Evolutionary conservation across 305 asterid genomes (phyloP), one percentile per base, ranked within the genome.

Genomic region (Solanum hybrid): DNA sequence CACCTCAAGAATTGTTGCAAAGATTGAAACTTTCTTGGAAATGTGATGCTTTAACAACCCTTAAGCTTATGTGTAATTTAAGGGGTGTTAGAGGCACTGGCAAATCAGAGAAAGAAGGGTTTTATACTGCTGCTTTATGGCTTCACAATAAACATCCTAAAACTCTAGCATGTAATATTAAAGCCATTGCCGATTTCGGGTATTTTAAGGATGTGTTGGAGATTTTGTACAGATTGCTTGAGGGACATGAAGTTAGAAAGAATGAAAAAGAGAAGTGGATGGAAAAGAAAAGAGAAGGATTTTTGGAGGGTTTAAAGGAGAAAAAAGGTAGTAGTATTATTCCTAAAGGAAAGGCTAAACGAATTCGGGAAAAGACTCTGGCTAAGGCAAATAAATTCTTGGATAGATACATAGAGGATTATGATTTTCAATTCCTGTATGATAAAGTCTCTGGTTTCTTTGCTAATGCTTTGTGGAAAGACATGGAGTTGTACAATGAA

Each of bases 121-220:
- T 69, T 34, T 87, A 73, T 38, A 32, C 60, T 19, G 71, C 34
- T 14, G 26, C 73, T 29, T 69, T 87, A 27, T 73, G 89, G 73
- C 73, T 87, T 71, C 85, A 87, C 32, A 29, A 38, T 12, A 17
- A 69, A n/a, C 85, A 38, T 34, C 85, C 89, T 56, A 87, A 40
- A 19, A 87, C 73, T 27, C 73, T 73, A 14, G 84, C 84, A 37
- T 71, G 85, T 13, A 87, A 73, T 73, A 15, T 29, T 51, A 38
- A 38, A 35, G 40, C 80, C 66, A 71, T 87, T 40, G 84, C 45
- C 19, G 4, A 73, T 29, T 87, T 87, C 27, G 45, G 89, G 82
- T 40, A 87, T 11, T 87, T 73, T 72, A 87, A 73, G 37, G 89
- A 73, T 72, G 60, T 87, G 26, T 60, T 38, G 64, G 89, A 87